Conservation (phyloP, 139 green algal species). For the Trebouxia sp. region DNA sequence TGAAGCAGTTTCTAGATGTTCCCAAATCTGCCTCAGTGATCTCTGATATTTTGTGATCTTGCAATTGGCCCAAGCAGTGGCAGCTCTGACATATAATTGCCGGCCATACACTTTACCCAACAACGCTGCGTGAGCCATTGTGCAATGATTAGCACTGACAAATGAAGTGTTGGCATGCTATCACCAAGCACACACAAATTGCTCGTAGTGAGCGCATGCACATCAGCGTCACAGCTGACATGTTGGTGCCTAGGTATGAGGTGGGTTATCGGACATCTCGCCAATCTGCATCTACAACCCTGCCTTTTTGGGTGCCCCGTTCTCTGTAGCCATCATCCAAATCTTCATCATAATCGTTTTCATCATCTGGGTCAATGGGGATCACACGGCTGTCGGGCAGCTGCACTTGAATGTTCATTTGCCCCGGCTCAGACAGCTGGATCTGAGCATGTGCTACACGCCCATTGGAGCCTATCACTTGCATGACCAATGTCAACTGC, state of each 20-base stretch:
- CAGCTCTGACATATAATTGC: too few species aligned
- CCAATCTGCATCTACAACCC: conserved; percentile 13
- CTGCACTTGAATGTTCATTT: conserved; percentile 1
- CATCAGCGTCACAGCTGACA: too few species aligned
- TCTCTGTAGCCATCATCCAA: not conserved
- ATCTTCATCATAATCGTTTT: not conserved
- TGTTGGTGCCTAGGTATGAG: too few species aligned
- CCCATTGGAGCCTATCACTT: not conserved
- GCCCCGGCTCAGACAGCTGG: not conserved
- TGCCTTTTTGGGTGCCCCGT: conserved; percentile 7
- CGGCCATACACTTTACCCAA: too few species aligned
- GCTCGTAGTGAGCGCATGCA: not conserved
- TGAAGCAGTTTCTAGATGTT: too few species aligned
- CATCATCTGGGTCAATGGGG: not conserved
- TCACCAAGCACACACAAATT: not conserved
- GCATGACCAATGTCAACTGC: not conserved
- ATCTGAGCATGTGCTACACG: not conserved
- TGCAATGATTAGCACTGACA: too few species aligned
- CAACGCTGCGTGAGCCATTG: too few species aligned
- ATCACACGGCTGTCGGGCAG: not conserved
- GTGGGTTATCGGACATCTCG: not conserved
- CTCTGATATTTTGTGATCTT: too few species aligned
- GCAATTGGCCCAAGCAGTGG: too few species aligned
- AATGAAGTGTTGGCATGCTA: too few species aligned
- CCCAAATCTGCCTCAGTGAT: too few species aligned